A percentile compares a stretch with the other conserved stretches of the same genome.
Conservation (phyloP, 352 stramenopile genomes). For the Blastocystis sp. region DNA sequence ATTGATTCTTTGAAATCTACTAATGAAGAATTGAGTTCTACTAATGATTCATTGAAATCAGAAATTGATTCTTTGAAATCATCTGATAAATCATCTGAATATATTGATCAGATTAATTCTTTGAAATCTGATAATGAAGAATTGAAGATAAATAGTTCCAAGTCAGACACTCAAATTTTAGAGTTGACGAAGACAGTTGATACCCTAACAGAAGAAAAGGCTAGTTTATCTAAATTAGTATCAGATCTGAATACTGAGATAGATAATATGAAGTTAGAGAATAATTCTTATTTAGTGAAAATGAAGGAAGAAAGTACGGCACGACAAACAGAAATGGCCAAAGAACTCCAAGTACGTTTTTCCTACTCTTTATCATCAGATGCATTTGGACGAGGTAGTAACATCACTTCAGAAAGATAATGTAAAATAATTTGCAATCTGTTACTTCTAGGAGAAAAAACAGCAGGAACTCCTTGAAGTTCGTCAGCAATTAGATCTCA, state of each 20-base stretch:
- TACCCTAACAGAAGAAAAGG: not conserved
- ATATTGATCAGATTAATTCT: not conserved
- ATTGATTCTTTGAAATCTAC: not conserved
- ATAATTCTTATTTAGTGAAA: not conserved
- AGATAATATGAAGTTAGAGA: not conserved
- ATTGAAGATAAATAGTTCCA: not conserved
- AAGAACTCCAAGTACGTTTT: not conserved
- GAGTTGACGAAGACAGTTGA: not conserved
- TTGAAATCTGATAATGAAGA: not conserved
- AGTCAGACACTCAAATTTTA: not conserved
- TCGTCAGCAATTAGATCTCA: not conserved
- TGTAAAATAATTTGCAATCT: not conserved
- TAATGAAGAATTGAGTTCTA: not conserved
- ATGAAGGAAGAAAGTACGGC: not conserved
- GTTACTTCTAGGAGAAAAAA: conserved; percentile 23
- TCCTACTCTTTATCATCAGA: not conserved
- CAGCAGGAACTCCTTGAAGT: not conserved
- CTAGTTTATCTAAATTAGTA: not conserved
- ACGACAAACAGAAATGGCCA: not conserved
- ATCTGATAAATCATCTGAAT: not conserved
- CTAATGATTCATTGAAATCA: not conserved
- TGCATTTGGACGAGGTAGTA: not conserved
- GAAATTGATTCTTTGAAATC: not conserved
- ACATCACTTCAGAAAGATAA: not conserved
- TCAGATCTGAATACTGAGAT: not conserved